A percentile compares a stretch with the other conserved stretches of the same genome.
Evolutionary conservation across 305 asterid species (phyloP).

Genomic region (Nicotiana rustica): DNA sequence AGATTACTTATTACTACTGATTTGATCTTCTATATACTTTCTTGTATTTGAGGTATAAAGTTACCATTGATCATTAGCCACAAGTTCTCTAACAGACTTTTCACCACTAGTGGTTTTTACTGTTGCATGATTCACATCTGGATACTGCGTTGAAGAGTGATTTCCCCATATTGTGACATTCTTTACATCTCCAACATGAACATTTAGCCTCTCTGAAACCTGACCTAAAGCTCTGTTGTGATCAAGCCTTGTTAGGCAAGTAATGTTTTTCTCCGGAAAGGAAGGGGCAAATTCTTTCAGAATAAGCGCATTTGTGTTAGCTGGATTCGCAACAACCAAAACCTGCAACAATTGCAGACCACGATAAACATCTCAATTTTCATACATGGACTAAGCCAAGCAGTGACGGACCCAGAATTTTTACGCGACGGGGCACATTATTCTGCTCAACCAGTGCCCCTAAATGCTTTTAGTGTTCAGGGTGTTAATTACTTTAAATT

Average conservation of each 20-base stretch:
- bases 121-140: conserved; percentile 76
- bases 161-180: conserved; percentile 92
- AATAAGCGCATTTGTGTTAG: conserved; percentile 86
- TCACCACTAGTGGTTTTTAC: conserved; percentile 51
- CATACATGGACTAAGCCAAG: background rate
- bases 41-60: background rate
- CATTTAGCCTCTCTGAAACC: conserved; percentile 65
- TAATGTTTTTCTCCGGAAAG: conserved; percentile 75
- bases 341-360: conserved; percentile 50
- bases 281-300: conserved; percentile 81
- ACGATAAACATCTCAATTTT: background rate
- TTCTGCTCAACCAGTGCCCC: too few relatives aligned
- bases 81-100: conserved; percentile 56
- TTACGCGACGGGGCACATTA: too few relatives aligned
- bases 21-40: background rate
- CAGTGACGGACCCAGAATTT: too few relatives aligned
- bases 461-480: too few relatives aligned
- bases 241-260: conserved; percentile 89
- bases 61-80: conserved; percentile 47
- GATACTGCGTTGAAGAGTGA: conserved; percentile 92
- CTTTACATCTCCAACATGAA: conserved; percentile 68
- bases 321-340: conserved; percentile 90
- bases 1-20: background rate
- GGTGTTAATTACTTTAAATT: too few relatives aligned
- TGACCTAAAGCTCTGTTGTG: conserved; percentile 86